Base-by-base conservation (phyloP, 345 rosid species). In the Salix koriyanagi region DNA sequence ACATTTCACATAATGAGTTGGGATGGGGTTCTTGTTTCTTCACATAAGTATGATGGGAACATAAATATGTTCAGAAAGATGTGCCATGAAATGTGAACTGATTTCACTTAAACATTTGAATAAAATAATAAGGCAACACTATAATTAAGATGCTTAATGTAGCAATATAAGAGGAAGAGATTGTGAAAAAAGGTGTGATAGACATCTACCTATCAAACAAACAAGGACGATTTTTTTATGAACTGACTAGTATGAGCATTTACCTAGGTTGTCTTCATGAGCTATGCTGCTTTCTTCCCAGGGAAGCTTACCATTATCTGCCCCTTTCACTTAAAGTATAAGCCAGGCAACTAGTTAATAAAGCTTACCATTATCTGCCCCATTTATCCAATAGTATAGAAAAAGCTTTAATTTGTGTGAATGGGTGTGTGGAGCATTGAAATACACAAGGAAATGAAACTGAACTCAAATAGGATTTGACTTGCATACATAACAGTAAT, bases 241-340 rank as follows among this genome's bases (percentile, higher is more conserved):
- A 25, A 61, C 60, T 36, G 16, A 66, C 34, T 61, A 28, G 30
- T 48, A 23, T 66, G 58, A 48, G 67, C 61, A 73, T 56, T 76
- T 70, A 79, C 83, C 83, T 28, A 65, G 74, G 79, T 73, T 79
- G 76, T 70, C 81, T 44, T 83, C 83, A 65, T 16, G 74, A 70
- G 76, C 66, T 37, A 79, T 32, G 48, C 67, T 48, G 74, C 67
- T 69, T 25, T 80, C 80, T 70, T 73, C 77, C 65, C 34, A 23
- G 39, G 60, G 79, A 74, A 73, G 70, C 41, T 34, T 81, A 65
- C 62, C 70, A 52, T 56, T 70, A 56, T 76, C 79, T 60, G 79
- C 32, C 74, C 77, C 61, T 77, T 70, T 74, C 60, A 67, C 80
- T 76, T 68, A 74, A 69, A 65, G 26, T 14, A n/a, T 74, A 75